Evolutionary conservation across 1,139 yeast genomes (phyloP), one percentile per base, ranked within the genome.

Genomic region (Lodderomyces pseudojiufengensis): DNA sequence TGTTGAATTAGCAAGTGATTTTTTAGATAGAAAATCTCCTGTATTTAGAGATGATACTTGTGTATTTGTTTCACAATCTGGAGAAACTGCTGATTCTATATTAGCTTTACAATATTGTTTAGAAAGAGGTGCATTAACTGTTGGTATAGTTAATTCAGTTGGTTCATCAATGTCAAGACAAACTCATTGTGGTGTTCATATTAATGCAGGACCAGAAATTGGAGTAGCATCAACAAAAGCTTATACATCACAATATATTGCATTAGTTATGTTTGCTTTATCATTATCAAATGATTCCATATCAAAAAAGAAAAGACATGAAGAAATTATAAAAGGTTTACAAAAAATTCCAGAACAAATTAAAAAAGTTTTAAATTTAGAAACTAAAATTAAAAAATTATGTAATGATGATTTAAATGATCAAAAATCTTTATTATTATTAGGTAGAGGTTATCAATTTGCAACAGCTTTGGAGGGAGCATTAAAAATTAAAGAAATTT

Each of bases 151-250:
- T 38, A 70, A 70, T 55, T 78, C 88, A 46, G 99, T 94, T 31
- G 99, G 99, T 54, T 94, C 98, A 5, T 80, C 94, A 35, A 87
- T 94, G 66, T 90, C 97, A 14, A 80, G 97, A 61, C 84, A 80
- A 55, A 94, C 99, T 28, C 95, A 90, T 65, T 94, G 98, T 72
- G 99, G 99, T 77, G 97, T 94, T 38, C 99, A 94, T 62, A 90
- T 94, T 59, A 94, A 94, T 60, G 98, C 98, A 31, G 99, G 99
- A 46, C 98, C 98, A 28, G 99, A 94, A 69, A 92, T 94, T 49
- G 98, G 98, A 61, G 99, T 94, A 51, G 99, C 98, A 9, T 88
- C 97, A n/a, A 94, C 99, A 35, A 94, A 94, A 69, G 98, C 98
- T 20, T 94, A 94, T 68, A 92, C 99, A 12, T 94, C 98, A 18